phyloP scores from a whole-genome alignment of 1,284 basidiomycete genomes.

The Pseudozyma sp. region DNA sequence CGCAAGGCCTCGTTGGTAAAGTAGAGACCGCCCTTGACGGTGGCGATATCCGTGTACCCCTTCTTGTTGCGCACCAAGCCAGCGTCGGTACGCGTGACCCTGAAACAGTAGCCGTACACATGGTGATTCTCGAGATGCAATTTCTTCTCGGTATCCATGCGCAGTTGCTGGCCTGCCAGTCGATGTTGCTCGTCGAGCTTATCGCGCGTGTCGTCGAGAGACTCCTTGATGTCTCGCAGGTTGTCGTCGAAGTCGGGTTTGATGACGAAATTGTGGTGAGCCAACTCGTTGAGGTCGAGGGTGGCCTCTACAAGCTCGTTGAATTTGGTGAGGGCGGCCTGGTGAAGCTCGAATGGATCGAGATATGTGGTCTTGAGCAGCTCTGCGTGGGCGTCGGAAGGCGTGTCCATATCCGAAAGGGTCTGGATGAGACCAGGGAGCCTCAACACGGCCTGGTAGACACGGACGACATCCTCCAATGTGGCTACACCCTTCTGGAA shows the following conservation, averaged over 20 bases:
- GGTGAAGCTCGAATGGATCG: constrained; percentile 45
- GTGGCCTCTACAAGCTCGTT: constrained; percentile 95
- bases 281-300: constrained; percentile 86
- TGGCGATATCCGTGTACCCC: constrained; percentile 85
- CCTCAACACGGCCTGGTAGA: constrained; percentile 80
- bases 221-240: constrained; percentile 78
- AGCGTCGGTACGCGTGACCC: constrained; percentile 83
- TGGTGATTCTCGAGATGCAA: constrained; percentile 93
- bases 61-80: constrained; percentile 78
- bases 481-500: constrained; percentile 87
- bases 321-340: constrained; percentile 72
- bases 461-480: constrained; percentile 93
- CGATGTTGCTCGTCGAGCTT: constrained; percentile 86
- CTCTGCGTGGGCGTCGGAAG: constrained; percentile 23
- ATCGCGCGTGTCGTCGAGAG: constrained; percentile 80
- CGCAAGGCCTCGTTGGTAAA: constrained; percentile 88
- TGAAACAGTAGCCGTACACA: constrained; percentile 91
- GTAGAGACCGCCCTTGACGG: constrained; percentile 86
- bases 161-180: constrained; percentile 78
- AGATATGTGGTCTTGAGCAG: constrained; percentile 57
- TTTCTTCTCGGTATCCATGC: constrained; percentile 92
- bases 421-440: constrained; percentile 80
- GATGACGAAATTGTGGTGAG: constrained; percentile 88
- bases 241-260: constrained; percentile 88
- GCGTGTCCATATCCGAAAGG: constrained; percentile 70